Conservation (phyloP, 202 grass and related monocot genomes). For the Brachypodium distachyon region DNA sequence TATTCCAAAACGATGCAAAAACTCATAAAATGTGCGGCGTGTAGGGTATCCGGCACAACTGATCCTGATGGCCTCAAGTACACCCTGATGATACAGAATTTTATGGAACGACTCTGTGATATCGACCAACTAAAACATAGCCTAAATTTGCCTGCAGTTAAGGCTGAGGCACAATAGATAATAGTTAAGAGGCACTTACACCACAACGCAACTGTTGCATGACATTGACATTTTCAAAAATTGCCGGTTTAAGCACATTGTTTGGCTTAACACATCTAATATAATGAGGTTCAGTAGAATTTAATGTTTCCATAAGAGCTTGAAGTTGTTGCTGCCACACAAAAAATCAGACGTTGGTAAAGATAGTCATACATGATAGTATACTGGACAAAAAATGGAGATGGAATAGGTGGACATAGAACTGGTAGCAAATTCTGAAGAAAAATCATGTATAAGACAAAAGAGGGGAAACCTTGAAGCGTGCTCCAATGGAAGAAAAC, state of each 20-base stretch:
- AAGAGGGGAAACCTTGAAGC: slow-evolving; percentile 65
- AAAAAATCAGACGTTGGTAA: slow-evolving; percentile 20
- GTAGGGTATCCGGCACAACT: slow-evolving; percentile 99
- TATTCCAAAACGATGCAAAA: slow-evolving; percentile 94
- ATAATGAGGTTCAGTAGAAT: slow-evolving; percentile 98
- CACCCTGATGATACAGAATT: slow-evolving; percentile 60
- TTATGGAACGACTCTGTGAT: not conserved
- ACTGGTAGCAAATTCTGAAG: not conserved
- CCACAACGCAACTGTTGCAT: slow-evolving; percentile 99
- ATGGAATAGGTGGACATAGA: not conserved
- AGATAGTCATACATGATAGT: not conserved
- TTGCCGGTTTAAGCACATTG: slow-evolving; percentile 86
- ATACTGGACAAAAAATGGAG: not conserved
- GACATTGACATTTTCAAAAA: slow-evolving; percentile 98
- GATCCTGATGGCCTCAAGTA: slow-evolving; percentile 99
- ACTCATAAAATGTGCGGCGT: slow-evolving; percentile 94
- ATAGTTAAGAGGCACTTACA: slow-evolving; percentile 64
- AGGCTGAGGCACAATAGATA: not conserved
- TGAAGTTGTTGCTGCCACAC: slow-evolving; percentile 88
- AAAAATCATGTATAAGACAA: slow-evolving; percentile 2
- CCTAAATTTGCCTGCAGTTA: not conserved
- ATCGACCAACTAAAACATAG: not conserved
- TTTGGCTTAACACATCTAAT: slow-evolving; percentile 99
- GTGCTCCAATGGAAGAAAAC: slow-evolving; percentile 92
- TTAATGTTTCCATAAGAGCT: slow-evolving; percentile 97